Evolutionary conservation across 2,329 filamentous ascomycete genomes (phyloP), one percentile per base, ranked within the genome.

Genomic region (Eutypa lata): DNA sequence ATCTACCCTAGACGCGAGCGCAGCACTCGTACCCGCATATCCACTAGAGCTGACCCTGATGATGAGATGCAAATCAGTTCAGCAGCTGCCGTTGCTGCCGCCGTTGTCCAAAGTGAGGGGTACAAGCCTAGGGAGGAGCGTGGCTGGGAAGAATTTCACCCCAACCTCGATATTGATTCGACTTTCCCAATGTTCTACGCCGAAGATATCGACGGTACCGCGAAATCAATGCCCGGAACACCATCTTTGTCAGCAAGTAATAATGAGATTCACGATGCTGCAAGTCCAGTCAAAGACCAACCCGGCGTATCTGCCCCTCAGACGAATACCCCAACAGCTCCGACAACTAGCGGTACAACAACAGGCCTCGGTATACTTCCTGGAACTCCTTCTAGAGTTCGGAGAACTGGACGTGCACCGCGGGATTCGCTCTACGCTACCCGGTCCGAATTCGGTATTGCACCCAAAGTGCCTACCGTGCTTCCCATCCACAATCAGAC

Each of bases 71-170:
- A 89, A 59, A 95, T 89, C 71, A 91, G 88, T 63, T 93, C 90
- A 45, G 91, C 88, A n/a, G 91, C 93, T 13, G 91, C 91, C 26
- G 90, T 92, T 22, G 90, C 92, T 48, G 91, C 91, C 6, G 88
- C 89, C 3, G 88, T 94, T 54, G 90, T 91, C 61, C 91, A 96
- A 67, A 92, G 86, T 64, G 94, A 97, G 75, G 92, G 93, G 48
- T 97, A 97, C 73, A 99, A 99, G 70, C 94, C 94, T 31, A 83
- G 94, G 65, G 94, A 99, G 73, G 94, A 99, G 75, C 86, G 93
- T 57, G 90, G 91, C 49, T 99, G 93, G 91, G 92, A 97, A 66
- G 94, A 99, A 69, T 97, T 97, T 59, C 94, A 99, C 71, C 91
- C 91, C 0, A 90, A 97, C 64, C 82, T 99, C 49, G 92, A 97